Evolutionary conservation across 441 rosid species (phyloP).

Genomic region (Breynia disticha): DNA sequence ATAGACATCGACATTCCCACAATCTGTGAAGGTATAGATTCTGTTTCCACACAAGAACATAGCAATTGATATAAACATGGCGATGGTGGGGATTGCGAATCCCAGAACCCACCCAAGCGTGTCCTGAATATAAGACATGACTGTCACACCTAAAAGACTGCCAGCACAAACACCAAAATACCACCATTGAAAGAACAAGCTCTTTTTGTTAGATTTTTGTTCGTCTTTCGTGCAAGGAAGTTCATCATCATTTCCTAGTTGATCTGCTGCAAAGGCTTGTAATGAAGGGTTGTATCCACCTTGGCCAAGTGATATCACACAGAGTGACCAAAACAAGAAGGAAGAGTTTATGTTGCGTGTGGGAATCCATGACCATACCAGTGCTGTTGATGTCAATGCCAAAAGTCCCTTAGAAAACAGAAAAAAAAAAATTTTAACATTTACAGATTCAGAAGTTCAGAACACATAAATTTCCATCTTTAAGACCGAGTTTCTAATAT

Average conservation of each 20-base stretch:
- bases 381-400: constrained; percentile 78
- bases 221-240: constrained; percentile 37
- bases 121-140: constrained; percentile 87
- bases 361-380: constrained; percentile 47
- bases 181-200: constrained; percentile 78
- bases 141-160: constrained; percentile 73
- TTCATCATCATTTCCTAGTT: constrained; percentile 48
- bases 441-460: neutral
- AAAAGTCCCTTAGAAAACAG: constrained; percentile 54
- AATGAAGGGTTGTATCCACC: constrained; percentile 85
- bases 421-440: neutral
- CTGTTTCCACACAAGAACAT: constrained; percentile 48
- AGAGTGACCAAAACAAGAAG: constrained; percentile 64
- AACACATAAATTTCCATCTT: neutral
- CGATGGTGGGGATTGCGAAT: constrained; percentile 68
- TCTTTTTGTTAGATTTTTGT: constrained; percentile 37
- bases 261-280: constrained; percentile 92
- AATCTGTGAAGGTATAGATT: constrained; percentile 34
- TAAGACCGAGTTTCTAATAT: too few species aligned
- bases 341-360: constrained; percentile 31
- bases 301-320: constrained; percentile 67
- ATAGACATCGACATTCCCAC: constrained; percentile 3
- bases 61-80: constrained; percentile 40
- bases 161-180: constrained; percentile 82
- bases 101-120: constrained; percentile 88